Percentiles rank a stretch among this genome's conserved stretches.
These are phyloP conservation scores for Malassezia psittaci DNA, from an alignment of 1,284 basidiomycete species.

Conservation along the genomic window DNA sequence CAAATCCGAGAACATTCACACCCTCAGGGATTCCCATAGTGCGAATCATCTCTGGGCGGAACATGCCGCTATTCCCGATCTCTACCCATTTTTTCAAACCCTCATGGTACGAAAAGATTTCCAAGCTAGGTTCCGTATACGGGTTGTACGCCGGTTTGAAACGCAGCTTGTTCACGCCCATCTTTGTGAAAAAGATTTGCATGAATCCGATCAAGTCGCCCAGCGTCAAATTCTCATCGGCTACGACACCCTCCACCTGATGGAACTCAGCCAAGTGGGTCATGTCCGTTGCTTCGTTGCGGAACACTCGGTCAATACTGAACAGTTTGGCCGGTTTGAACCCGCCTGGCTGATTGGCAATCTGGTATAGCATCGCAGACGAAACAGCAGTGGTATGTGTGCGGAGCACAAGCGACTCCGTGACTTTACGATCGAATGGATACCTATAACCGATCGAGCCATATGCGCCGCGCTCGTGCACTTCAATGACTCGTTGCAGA, in stretches of 20 bases:
- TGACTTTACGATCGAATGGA: constrained; percentile 88
- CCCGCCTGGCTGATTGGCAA: constrained; percentile 61
- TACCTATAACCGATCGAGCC: constrained; percentile 95
- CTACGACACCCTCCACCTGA: constrained; percentile 97
- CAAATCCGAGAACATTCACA: constrained; percentile 95
- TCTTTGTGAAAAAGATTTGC: constrained; percentile 78
- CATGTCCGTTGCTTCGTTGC: constrained; percentile 97
- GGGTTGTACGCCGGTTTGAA: constrained; percentile 94
- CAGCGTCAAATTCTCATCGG: constrained; percentile 84
- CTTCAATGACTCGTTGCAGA: constrained; percentile 74
- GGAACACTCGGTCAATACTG: constrained; percentile 96
- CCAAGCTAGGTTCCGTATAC: constrained; percentile 73
- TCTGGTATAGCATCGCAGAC: constrained; percentile 74
- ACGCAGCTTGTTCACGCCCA: constrained; percentile 82
- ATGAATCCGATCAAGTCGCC: constrained; percentile 77
- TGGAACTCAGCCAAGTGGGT: constrained; percentile 99
- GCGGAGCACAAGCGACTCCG: constrained; percentile 78
- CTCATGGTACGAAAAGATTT: constrained; percentile 98
- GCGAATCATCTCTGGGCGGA: constrained; percentile 91
- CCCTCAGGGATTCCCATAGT: constrained; percentile 98
- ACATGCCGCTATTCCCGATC: constrained; percentile 79
- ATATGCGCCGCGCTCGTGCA: constrained; percentile 82
- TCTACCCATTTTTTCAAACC: constrained; percentile 93
- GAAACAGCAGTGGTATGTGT: constrained; percentile 97
- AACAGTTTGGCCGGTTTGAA: constrained; percentile 95